phyloP scores from a whole-genome alignment of 495 filamentous ascomycete species.

The Aspergillus conjunctus region DNA sequence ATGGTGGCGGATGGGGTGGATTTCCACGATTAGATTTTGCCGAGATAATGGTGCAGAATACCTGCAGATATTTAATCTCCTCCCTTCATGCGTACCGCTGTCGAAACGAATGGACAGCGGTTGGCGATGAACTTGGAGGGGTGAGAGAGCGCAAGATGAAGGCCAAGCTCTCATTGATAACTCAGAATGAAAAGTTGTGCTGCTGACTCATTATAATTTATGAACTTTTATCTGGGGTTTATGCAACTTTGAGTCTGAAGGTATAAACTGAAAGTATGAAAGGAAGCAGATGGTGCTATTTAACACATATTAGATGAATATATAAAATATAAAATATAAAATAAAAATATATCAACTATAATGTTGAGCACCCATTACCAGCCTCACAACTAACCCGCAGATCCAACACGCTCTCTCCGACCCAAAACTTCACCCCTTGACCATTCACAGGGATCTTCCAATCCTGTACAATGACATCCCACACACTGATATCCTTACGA shows the following conservation, averaged over 20 bases:
- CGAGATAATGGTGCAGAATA: neutral
- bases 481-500: conserved; percentile 70
- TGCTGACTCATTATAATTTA: too few relatives aligned
- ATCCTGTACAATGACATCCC: conserved; percentile 70
- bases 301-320: conserved; percentile 1
- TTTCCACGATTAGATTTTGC: neutral
- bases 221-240: too few relatives aligned
- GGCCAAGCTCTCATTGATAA: too few relatives aligned
- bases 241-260: too few relatives aligned
- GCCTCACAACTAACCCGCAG: conserved; percentile 44
- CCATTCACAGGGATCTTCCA: conserved; percentile 60
- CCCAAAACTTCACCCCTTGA: conserved; percentile 44
- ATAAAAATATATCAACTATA: neutral
- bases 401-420: conserved; percentile 50
- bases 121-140: neutral
- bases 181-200: too few relatives aligned
- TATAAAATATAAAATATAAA: neutral
- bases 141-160: neutral
- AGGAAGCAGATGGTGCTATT: too few relatives aligned
- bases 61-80: neutral
- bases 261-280: neutral
- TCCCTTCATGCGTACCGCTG: neutral
- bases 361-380: conserved; percentile 27
- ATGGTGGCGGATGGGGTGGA: conserved; percentile 31
- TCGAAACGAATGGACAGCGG: neutral